These are phyloP conservation scores for Candida ponderosae DNA, from an alignment of 805 yeast genomes.

Conservation along the genomic window DNA sequence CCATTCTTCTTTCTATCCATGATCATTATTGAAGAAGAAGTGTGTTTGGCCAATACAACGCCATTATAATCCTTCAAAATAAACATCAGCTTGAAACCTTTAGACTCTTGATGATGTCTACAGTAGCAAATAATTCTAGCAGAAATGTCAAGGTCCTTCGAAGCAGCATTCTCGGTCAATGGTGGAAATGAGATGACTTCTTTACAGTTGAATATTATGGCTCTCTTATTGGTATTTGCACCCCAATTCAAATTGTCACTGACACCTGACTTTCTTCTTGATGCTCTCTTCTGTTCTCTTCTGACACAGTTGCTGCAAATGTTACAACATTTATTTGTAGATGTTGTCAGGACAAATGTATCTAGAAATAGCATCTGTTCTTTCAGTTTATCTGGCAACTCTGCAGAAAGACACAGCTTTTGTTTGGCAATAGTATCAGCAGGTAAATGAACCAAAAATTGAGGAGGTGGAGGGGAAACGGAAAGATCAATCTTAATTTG, in stretches of 20 bases:
- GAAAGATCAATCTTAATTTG: slow-evolving; percentile 74
- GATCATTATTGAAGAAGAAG: slow-evolving; percentile 74
- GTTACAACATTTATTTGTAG: slow-evolving; percentile 46
- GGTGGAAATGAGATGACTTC: slow-evolving; percentile 74
- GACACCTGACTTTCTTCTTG: slow-evolving; percentile 79
- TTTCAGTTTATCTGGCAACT: slow-evolving; percentile 37
- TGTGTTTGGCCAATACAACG: slow-evolving; percentile 59
- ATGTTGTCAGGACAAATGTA: slow-evolving; percentile 68
- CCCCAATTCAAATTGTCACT: slow-evolving; percentile 74
- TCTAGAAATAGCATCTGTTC: slow-evolving; percentile 62
- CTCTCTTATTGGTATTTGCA: slow-evolving; percentile 65
- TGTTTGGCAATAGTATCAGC: slow-evolving; percentile 84
- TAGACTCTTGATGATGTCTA: slow-evolving; percentile 86
- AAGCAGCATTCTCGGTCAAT: slow-evolving; percentile 26
- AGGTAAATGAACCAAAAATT: slow-evolving; percentile 70
- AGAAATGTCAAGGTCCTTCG: slow-evolving; percentile 37
- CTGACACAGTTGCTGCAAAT: slow-evolving; percentile 86
- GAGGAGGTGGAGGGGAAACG: slow-evolving; percentile 71
- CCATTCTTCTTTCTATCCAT: slow-evolving; percentile 76
- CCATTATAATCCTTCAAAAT: slow-evolving; percentile 56
- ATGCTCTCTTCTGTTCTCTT: slow-evolving; percentile 90
- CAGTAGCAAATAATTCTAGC: slow-evolving; percentile 92
- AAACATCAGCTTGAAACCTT: slow-evolving; percentile 72
- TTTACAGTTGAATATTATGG: slow-evolving; percentile 85
- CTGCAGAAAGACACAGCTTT: slow-evolving; percentile 54